Base-by-base conservation (phyloP, 1,284 basidiomycete species). In the Ustilago crameri region DNA sequence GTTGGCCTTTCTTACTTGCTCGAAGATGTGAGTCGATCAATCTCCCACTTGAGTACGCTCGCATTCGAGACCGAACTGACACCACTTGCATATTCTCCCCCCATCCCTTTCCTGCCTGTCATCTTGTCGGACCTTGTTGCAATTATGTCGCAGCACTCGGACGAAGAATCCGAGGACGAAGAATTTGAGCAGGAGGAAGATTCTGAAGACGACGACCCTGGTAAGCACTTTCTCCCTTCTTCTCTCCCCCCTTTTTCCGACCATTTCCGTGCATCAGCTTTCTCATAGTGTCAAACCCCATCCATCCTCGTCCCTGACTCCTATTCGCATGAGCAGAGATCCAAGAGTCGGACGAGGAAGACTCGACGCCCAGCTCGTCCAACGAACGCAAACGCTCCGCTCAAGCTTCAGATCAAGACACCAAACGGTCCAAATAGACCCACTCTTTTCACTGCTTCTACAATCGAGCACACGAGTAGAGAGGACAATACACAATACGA, bases 261-360 rank as follows among this genome's bases (percentile, higher is more conserved):
- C n/a, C n/a, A n/a, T n/a, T n/a, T n/a, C n/a, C n/a, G n/a, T n/a
- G n/a, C n/a, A n/a, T n/a, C n/a, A n/a, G n/a, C n/a, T n/a, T n/a
- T n/a, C 30, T 30, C 30, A 30, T 30, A 30, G 30, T 30, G 30
- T 30, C 12, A 30, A 30, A 12, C 30, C 30, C 12, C 12, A 30
- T 7, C 30, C 30, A n/a, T n/a, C n/a, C n/a, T n/a, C n/a, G n/a
- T n/a, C 30, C 30, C 30, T 7, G 12, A 30, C 30, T 12, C 7
- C 12, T 42, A 14, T 14, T 4, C 9, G 4, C 14, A 1, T 17
- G 26, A 17, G 17, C 24, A 64, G 58, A 68, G 30, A 62, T 62
- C 41, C 59, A 68, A 59, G 65, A 68, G 22, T 54, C 54, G 9
- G 65, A 68, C 59, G 59, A 61, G 18, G 57, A 68, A 27, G 65